These are phyloP conservation scores for Helichrysum umbraculigerum DNA, from an alignment of 129 eudicot species.

Conservation along the genomic window DNA sequence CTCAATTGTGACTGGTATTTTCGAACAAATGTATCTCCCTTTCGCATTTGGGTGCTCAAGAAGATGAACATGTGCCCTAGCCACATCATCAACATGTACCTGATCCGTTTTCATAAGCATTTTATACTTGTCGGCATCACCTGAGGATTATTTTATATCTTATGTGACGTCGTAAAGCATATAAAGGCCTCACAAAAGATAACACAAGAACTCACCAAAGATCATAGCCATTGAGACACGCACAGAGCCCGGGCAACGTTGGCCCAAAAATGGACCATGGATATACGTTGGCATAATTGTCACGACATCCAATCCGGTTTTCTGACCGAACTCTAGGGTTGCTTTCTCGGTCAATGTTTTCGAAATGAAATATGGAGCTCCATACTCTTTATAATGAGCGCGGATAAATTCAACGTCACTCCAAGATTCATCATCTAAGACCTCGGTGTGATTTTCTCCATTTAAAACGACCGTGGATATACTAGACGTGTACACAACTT, in stretches of 20 bases:
- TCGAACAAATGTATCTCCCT: conserved; percentile 63
- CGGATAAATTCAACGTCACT: conserved; percentile 41
- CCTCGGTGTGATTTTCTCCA: not conserved
- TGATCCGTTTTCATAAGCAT: conserved; percentile 6
- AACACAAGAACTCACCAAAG: too few species aligned
- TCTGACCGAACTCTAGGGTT: conserved; percentile 47
- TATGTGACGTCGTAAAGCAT: not conserved
- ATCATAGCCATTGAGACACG: conserved; percentile 41
- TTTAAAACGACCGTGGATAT: conserved; percentile 27
- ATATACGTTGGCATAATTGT: conserved; percentile 46
- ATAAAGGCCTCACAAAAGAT: not conserved
- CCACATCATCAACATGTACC: conserved; percentile 62
- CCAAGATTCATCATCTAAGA: conserved; percentile 54
- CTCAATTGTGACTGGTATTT: conserved; percentile 32
- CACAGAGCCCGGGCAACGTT: conserved; percentile 40
- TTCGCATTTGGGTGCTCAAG: conserved; percentile 46
- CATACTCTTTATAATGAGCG: not conserved
- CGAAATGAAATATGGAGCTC: conserved; percentile 31
- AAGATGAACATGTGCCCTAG: conserved; percentile 53
- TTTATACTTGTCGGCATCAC: conserved; percentile 23
- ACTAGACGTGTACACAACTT: conserved; percentile 54
- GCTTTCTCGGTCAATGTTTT: conserved; percentile 52
- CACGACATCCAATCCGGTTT: conserved; percentile 51
- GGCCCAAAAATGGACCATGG: conserved; percentile 53
- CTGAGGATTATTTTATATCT: conserved; percentile 14